phyloP scores from a whole-genome alignment of 495 filamentous ascomycete genomes.

The Penicillium arizonense region DNA sequence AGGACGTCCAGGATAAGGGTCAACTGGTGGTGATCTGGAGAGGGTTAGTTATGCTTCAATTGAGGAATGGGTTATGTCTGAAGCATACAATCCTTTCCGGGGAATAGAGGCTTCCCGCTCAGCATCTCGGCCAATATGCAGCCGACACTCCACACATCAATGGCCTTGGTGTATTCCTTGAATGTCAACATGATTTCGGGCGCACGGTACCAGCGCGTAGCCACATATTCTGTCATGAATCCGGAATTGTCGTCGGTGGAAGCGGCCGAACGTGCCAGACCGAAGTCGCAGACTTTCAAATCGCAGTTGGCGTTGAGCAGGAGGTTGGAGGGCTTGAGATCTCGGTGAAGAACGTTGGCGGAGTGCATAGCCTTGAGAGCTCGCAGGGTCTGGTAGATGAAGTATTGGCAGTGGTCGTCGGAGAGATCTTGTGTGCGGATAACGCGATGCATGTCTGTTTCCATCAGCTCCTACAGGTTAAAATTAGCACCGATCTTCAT shows the following conservation, averaged over 20 bases:
- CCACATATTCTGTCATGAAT: slow-evolving; percentile 99
- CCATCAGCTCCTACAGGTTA: slow-evolving; percentile 83
- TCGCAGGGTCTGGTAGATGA: slow-evolving; percentile 99
- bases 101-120: slow-evolving; percentile 97
- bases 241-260: slow-evolving; percentile 98
- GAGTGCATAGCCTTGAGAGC: slow-evolving; percentile 99
- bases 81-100: slow-evolving; percentile 92
- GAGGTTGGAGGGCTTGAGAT: slow-evolving; percentile 95
- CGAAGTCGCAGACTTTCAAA: slow-evolving; percentile 98
- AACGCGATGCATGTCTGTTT: slow-evolving; percentile 99
- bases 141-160: slow-evolving; percentile 99
- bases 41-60: not conserved
- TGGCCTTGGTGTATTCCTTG: slow-evolving; percentile 99
- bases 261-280: slow-evolving; percentile 86
- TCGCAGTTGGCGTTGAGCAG: slow-evolving; percentile 99
- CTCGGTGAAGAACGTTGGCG: slow-evolving; percentile 96
- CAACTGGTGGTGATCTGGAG: slow-evolving; percentile 91
- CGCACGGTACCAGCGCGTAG: slow-evolving; percentile 97
- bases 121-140: slow-evolving; percentile 99
- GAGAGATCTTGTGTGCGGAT: slow-evolving; percentile 98
- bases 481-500: not conserved
- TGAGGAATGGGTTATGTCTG: slow-evolving; percentile 7
- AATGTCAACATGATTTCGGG: slow-evolving; percentile 99
- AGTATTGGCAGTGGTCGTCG: slow-evolving; percentile 99
- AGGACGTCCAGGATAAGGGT: slow-evolving; percentile 97